A percentile compares a stretch with the other conserved stretches of the same genome.
Conservation (phyloP, 2,329 filamentous ascomycete species). For the Alternaria solani region DNA sequence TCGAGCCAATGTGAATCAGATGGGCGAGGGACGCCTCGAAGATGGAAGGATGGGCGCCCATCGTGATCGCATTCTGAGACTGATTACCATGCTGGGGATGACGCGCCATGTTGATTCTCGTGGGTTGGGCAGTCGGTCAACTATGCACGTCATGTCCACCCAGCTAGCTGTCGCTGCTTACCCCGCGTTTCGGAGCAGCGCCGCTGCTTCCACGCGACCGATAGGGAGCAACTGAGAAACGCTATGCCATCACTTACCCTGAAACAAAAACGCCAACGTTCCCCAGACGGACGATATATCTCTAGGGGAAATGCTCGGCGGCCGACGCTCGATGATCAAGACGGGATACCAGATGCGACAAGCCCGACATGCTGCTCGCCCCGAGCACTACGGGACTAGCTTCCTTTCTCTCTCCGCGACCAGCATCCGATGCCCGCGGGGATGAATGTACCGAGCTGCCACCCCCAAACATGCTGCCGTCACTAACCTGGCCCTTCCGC, state of each 20-base stretch:
- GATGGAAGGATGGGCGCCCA: slow-evolving; percentile 17
- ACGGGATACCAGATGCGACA: slow-evolving; percentile 6
- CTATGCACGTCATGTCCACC: slow-evolving; percentile 17
- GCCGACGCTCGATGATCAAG: background rate
- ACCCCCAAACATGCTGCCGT: slow-evolving; percentile 33
- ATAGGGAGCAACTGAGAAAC: background rate
- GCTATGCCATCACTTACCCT: background rate
- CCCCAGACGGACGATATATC: background rate
- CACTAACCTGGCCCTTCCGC: slow-evolving; percentile 42
- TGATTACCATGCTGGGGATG: slow-evolving; percentile 9
- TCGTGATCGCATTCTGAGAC: slow-evolving; percentile 18
- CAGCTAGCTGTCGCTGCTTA: slow-evolving; percentile 2
- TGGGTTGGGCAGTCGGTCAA: slow-evolving; percentile 10
- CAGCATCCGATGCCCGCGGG: slow-evolving; percentile 32
- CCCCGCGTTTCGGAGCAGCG: slow-evolving; percentile 16
- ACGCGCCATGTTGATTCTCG: slow-evolving; percentile 17
- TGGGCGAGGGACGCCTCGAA: slow-evolving; percentile 12
- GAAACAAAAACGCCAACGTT: background rate
- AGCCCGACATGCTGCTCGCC: slow-evolving; percentile 1
- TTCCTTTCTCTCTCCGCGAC: slow-evolving; percentile 9
- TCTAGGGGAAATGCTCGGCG: background rate
- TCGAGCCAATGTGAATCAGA: slow-evolving; percentile 24
- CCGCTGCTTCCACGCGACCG: slow-evolving; percentile 3
- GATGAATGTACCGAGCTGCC: slow-evolving; percentile 43
- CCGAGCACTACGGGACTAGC: background rate